Evolutionary conservation across 805 yeast species (phyloP), one percentile per base, ranked within the genome.

Genomic region (Candida sphagnicola): DNA sequence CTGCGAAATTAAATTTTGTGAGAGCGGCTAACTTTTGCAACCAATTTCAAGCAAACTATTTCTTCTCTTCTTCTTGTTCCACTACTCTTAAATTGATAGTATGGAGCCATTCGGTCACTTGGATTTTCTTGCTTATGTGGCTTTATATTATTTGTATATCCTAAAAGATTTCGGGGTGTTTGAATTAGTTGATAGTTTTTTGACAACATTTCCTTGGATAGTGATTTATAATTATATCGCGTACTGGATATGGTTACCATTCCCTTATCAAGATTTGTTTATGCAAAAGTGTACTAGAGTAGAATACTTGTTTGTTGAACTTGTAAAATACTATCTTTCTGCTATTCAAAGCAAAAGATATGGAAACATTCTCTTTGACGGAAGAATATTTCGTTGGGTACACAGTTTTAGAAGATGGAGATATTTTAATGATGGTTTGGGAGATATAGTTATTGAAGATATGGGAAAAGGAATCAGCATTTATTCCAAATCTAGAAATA

Each of bases 391-490:
- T 61, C 54, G 53, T 36, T 32, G 54, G 3, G 50, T 65, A 21
- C 57, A 57, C 30, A 53, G 51, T 25, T 45, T 47, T n/a, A 43
- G 72, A 29, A 44, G 53, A 2, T 40, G 57, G n/a, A 34, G 57
- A 8, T 68, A 64, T 40, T 56, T 57, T 0, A 55, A 56, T 42
- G 57, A 56, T 35, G 66, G 66, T 1, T 42, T 63, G 23, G 72
- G 66, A 15, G 58, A 62, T 35, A 48, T 57, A 19, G 32, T 41
- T 12, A 10, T 28, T 21, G 26, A 41, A 21, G 56, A 52, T 39
- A 54, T 45, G 45, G 21, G 29, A 14, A 47, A 41, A 31, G 74
- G 62, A 14, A 46, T 44, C 41, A 59, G 67, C 70, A 48, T 56
- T 34, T 38, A 49, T 38, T 58, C 72, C 4, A 46, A 51, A 4